These are phyloP conservation scores for Meira miltonrushii DNA, from an alignment of 1,284 basidiomycete species.

Conservation along the genomic window DNA sequence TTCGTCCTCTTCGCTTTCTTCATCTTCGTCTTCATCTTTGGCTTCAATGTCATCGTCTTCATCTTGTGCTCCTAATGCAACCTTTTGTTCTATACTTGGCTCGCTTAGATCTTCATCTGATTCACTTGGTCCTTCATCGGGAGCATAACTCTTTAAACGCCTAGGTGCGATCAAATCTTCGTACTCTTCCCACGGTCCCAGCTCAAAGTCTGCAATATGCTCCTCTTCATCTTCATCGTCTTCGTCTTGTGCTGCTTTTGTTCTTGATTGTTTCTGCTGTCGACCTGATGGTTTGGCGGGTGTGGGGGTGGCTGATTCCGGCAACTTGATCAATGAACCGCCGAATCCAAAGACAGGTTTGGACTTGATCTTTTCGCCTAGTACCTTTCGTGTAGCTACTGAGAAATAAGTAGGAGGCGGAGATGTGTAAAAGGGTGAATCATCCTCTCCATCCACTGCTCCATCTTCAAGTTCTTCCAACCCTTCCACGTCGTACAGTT, in stretches of 20 bases:
- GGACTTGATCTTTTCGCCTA: not conserved
- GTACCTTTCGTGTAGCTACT: too few species aligned
- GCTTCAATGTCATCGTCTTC: slow-evolving; percentile 5
- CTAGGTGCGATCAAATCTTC: slow-evolving; percentile 7
- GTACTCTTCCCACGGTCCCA: slow-evolving; percentile 10
- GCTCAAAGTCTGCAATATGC: not conserved
- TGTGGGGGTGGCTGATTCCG: not conserved
- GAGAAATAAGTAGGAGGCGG: not conserved
- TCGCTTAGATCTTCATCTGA: slow-evolving; percentile 4
- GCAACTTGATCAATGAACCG: not conserved
- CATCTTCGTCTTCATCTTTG: slow-evolving; percentile 5
- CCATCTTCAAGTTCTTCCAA: slow-evolving; percentile 32
- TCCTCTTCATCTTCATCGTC: not conserved
- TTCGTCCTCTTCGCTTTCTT: slow-evolving; percentile 1
- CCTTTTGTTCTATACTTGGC: slow-evolving; percentile 1
- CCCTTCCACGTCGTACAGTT: slow-evolving; percentile 36
- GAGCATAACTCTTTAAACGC: slow-evolving; percentile 2
- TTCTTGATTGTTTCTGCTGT: not conserved
- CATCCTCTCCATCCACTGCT: not conserved
- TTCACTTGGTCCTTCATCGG: slow-evolving; percentile 3
- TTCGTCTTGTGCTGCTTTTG: not conserved
- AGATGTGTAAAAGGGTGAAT: not conserved
- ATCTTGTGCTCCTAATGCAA: not conserved
- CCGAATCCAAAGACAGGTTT: slow-evolving; percentile 5
- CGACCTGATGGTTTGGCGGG: not conserved